A percentile compares a stretch with the other conserved stretches of the same genome.
Conservation (phyloP, 805 yeast genomes). For the Starmerella bombi region DNA sequence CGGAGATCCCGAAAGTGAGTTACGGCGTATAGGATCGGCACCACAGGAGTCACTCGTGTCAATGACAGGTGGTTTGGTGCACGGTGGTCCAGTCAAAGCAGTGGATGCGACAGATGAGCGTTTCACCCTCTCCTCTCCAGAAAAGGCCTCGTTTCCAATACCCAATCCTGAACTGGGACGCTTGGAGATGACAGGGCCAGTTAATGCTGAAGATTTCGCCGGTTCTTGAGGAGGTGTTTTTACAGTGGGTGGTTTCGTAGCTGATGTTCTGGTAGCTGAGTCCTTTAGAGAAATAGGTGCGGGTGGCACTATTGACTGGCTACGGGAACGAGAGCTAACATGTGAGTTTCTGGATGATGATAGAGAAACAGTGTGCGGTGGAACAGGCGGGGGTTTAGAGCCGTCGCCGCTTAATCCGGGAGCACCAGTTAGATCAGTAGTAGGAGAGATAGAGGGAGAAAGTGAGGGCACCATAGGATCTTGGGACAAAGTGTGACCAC, state of each 20-base stretch:
- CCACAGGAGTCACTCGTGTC: neutral
- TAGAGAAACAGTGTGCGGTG: slow-evolving; percentile 24
- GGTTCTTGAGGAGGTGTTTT: neutral
- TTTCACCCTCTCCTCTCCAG: neutral
- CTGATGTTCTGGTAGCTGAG: neutral
- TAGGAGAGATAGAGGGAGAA: neutral
- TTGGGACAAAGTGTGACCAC: neutral
- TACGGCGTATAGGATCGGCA: neutral
- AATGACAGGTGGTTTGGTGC: neutral
- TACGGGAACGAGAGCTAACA: slow-evolving; percentile 5
- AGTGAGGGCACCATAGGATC: too few relatives aligned
- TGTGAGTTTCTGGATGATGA: slow-evolving; percentile 3
- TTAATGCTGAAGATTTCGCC: slow-evolving; percentile 10
- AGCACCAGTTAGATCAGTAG: neutral
- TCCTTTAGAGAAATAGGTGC: neutral
- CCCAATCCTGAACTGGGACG: neutral
- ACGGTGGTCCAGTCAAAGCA: neutral
- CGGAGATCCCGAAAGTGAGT: slow-evolving; percentile 10
- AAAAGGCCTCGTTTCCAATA: neutral
- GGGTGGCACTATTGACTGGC: slow-evolving; percentile 8
- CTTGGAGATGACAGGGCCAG: slow-evolving; percentile 9
- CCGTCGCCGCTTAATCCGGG: neutral
- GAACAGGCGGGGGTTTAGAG: slow-evolving; percentile 23
- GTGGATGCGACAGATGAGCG: neutral
- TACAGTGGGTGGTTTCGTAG: neutral